A percentile compares a stretch with the other conserved stretches of the same genome.
Evolutionary conservation across 345 rosid genomes (phyloP).

Genomic region (Clausena lansium): DNA sequence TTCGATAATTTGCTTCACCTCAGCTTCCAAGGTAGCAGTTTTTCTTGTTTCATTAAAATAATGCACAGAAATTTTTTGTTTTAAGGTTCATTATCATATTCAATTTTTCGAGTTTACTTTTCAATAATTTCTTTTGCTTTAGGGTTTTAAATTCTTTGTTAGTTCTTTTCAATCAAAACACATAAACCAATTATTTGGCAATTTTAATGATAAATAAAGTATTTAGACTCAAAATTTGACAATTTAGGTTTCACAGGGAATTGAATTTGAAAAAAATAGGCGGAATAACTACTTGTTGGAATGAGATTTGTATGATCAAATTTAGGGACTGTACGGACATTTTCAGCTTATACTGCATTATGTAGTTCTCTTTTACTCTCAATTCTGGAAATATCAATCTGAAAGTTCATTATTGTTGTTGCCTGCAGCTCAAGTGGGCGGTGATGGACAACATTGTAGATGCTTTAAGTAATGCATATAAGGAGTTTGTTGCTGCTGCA

Average conservation of each 20-base stretch:
- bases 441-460: conserved; percentile 75
- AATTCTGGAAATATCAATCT: not conserved
- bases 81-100: not conserved
- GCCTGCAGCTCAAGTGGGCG: not conserved
- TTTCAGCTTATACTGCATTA: not conserved
- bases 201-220: not conserved
- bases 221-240: not conserved
- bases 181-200: not conserved
- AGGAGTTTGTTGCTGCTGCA: conserved; percentile 74
- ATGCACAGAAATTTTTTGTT: not conserved
- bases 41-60: not conserved
- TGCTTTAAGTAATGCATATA: conserved; percentile 67
- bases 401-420: not conserved
- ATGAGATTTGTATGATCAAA: not conserved
- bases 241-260: not conserved
- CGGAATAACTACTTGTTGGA: not conserved
- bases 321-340: not conserved
- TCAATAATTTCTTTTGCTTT: not conserved
- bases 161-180: not conserved
- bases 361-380: not conserved
- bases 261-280: not conserved
- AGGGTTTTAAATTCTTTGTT: not conserved
- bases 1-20: not conserved
- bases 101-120: not conserved
- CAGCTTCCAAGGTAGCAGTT: not conserved